Evolutionary conservation across 192 early-diverging fungal genomes (phyloP).

Genomic region (Rhizophlyctis rosea): DNA sequence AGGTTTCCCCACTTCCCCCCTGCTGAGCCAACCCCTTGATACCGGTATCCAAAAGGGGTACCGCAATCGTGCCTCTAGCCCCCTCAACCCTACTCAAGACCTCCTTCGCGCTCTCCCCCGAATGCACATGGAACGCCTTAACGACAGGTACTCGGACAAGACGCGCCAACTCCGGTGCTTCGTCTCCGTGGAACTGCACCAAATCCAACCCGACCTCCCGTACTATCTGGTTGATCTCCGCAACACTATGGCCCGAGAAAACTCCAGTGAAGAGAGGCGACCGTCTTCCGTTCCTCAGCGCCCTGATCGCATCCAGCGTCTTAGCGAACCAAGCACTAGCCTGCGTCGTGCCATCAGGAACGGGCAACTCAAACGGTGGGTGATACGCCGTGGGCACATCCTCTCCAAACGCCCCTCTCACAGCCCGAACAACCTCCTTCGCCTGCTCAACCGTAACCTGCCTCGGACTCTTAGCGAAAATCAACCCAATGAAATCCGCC

Average conservation of each 20-base stretch:
- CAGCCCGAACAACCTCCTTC: conserved; percentile 66
- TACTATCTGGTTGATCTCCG: conserved; percentile 68
- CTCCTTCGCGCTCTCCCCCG: conserved; percentile 50
- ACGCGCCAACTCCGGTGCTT: conserved; percentile 59
- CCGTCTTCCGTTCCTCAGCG: background rate
- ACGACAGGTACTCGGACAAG: conserved; percentile 80
- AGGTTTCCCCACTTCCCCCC: conserved; percentile 78
- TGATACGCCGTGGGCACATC: background rate
- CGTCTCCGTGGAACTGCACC: conserved; percentile 91
- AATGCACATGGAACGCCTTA: conserved; percentile 80
- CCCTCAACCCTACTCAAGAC: conserved; percentile 11
- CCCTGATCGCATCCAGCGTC: background rate
- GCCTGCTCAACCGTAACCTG: conserved; percentile 66
- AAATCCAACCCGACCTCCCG: conserved; percentile 73
- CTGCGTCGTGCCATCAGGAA: background rate
- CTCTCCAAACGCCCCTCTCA: conserved; percentile 37
- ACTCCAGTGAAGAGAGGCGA: conserved; percentile 89
- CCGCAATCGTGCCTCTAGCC: conserved; percentile 17
- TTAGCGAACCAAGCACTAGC: conserved; percentile 1
- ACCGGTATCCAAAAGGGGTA: conserved; percentile 47
- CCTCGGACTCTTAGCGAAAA: conserved; percentile 85
- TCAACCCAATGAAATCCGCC: conserved; percentile 91
- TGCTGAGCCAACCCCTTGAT: conserved; percentile 59
- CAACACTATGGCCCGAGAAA: conserved; percentile 81
- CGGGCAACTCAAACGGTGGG: background rate